phyloP scores from a whole-genome alignment of 371 early-diverging fungal genomes.

The Mortierella sp. region DNA sequence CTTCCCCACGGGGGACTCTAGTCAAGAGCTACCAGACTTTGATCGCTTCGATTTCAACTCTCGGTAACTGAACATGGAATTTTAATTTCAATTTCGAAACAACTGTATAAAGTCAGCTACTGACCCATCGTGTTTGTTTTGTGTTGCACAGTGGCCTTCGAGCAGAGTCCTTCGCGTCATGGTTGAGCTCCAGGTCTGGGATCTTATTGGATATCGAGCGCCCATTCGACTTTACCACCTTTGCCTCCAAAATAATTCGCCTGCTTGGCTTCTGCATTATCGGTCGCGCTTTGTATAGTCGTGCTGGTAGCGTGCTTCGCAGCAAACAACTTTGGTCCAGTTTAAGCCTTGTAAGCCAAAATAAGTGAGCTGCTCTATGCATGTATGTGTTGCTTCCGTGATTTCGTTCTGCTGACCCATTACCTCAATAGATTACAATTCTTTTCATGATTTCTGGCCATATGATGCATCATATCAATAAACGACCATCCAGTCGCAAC shows the following conservation, averaged over 20 bases:
- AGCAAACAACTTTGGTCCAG: slow-evolving; percentile 74
- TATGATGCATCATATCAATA: slow-evolving; percentile 92
- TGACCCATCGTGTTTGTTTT: neutral
- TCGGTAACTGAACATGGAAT: slow-evolving; percentile 9
- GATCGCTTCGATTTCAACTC: slow-evolving; percentile 39
- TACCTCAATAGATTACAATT: slow-evolving; percentile 62
- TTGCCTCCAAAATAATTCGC: slow-evolving; percentile 58
- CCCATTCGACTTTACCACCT: slow-evolving; percentile 60
- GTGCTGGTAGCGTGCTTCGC: slow-evolving; percentile 63
- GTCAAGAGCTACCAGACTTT: neutral
- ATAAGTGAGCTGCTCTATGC: too few species aligned
- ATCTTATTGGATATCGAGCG: slow-evolving; percentile 57
- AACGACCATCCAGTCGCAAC: slow-evolving; percentile 72
- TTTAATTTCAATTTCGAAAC: too few species aligned
- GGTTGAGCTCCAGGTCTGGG: slow-evolving; percentile 63
- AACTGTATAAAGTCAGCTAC: too few species aligned
- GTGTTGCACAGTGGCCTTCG: slow-evolving; percentile 62
- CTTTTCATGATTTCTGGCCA: slow-evolving; percentile 83
- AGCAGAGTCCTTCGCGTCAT: slow-evolving; percentile 77
- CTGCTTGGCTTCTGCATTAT: slow-evolving; percentile 58
- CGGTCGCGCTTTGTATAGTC: slow-evolving; percentile 59
- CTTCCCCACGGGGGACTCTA: slow-evolving; percentile 70
- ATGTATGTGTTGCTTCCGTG: neutral
- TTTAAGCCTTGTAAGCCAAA: slow-evolving; percentile 59
- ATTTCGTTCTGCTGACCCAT: neutral